Conservation (phyloP, 1,139 yeast species). For the Arxiozyma slooffiae region DNA sequence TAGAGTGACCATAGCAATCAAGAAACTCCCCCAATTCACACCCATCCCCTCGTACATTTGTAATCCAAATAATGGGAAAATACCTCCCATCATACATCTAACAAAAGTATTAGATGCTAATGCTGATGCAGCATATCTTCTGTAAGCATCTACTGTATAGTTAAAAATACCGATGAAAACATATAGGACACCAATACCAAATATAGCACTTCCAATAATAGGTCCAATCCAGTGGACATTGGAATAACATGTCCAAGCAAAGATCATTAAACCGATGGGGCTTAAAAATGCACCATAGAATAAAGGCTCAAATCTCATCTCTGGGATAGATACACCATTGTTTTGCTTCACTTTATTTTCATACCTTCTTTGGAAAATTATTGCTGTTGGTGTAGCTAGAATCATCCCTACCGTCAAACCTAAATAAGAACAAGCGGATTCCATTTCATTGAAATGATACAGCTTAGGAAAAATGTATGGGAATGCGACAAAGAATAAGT, state of each 20-base stretch:
- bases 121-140: constrained; percentile 63
- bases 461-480: constrained; percentile 46
- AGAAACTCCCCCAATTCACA: constrained; percentile 51
- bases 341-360: constrained; percentile 25
- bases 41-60: constrained; percentile 49
- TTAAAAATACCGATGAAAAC: constrained; percentile 48
- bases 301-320: constrained; percentile 48
- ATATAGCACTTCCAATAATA: constrained; percentile 51
- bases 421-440: constrained; percentile 46
- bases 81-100: constrained; percentile 60
- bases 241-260: constrained; percentile 61
- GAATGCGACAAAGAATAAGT: constrained; percentile 53
- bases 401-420: constrained; percentile 45
- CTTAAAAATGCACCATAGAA: constrained; percentile 36
- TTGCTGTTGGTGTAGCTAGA: constrained; percentile 30
- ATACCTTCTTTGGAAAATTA: constrained; percentile 31
- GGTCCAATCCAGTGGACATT: constrained; percentile 71
- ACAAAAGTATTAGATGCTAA: constrained; percentile 69
- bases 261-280: constrained; percentile 64
- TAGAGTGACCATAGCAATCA: constrained; percentile 47
- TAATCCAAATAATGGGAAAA: constrained; percentile 66
- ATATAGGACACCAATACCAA: constrained; percentile 48
- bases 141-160: constrained; percentile 56
- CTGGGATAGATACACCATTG: constrained; percentile 44
- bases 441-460: constrained; percentile 40